These are phyloP conservation scores for Rutidosis leptorrhynchoides DNA, from an alignment of 129 eudicot species.

Conservation along the genomic window DNA sequence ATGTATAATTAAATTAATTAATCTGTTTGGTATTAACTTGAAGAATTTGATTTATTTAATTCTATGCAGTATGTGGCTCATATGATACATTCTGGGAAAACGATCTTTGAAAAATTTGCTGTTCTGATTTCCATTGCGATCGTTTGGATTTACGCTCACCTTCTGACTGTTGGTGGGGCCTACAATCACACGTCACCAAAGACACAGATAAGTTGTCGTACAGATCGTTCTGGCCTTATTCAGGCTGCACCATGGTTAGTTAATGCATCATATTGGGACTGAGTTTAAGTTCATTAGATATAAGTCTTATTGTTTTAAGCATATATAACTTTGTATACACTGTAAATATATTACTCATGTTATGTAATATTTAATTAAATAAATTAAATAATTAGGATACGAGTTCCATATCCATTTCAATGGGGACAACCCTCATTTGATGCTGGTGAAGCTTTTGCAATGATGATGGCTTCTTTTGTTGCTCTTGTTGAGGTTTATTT, in stretches of 20 bases:
- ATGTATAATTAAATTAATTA: neutral
- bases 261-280: neutral
- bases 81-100: too few species aligned
- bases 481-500: slow-evolving; percentile 63
- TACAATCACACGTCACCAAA: slow-evolving; percentile 52
- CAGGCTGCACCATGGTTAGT: slow-evolving; percentile 75
- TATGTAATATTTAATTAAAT: neutral
- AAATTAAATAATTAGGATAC: slow-evolving; percentile 55
- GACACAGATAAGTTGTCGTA: slow-evolving; percentile 73
- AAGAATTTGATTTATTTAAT: slow-evolving; percentile 9
- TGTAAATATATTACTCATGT: too few species aligned
- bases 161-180: slow-evolving; percentile 91
- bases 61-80: slow-evolving; percentile 55
- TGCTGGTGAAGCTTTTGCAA: slow-evolving; percentile 80
- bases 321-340: neutral
- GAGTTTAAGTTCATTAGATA: neutral
- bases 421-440: slow-evolving; percentile 78
- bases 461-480: slow-evolving; percentile 78
- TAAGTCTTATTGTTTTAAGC: too few species aligned
- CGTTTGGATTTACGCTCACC: slow-evolving; percentile 82
- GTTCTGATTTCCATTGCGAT: slow-evolving; percentile 63
- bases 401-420: slow-evolving; percentile 74
- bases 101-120: slow-evolving; percentile 56
- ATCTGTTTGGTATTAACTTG: neutral
- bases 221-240: slow-evolving; percentile 82